Evolutionary conservation across 306 rosid species (phyloP).

Genomic region (Luffa acutangula): DNA sequence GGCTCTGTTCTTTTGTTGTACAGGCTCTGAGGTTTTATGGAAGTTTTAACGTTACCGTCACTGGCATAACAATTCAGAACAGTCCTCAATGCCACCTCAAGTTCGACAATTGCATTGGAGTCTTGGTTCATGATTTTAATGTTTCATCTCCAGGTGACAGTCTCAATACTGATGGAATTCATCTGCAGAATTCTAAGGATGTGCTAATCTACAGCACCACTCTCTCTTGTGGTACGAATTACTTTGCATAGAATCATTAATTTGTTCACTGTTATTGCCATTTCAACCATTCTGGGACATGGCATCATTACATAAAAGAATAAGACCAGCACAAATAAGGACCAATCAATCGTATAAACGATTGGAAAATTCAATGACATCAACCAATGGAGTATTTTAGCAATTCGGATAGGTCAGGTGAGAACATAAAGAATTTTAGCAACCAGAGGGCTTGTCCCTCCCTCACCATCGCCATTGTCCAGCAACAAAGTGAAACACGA

Average conservation of each 20-base stretch:
- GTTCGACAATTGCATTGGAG: slow-evolving; percentile 84
- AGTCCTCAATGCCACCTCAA: slow-evolving; percentile 96
- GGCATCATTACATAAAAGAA: not conserved
- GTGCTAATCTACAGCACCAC: slow-evolving; percentile 57
- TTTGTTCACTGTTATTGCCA: not conserved
- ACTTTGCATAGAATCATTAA: not conserved
- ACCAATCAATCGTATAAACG: not conserved
- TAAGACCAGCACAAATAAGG: not conserved
- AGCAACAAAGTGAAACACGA: not conserved
- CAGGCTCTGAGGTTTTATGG: slow-evolving; percentile 94
- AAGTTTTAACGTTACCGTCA: slow-evolving; percentile 67
- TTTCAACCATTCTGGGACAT: not conserved
- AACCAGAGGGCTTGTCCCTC: not conserved
- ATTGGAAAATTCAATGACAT: not conserved
- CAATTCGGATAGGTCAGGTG: not conserved
- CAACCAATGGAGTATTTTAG: not conserved
- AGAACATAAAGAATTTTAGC: not conserved
- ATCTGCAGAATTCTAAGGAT: slow-evolving; percentile 79
- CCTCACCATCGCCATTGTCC: not conserved
- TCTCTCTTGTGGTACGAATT: slow-evolving; percentile 71
- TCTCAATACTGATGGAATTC: slow-evolving; percentile 94
- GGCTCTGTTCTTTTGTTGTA: slow-evolving; percentile 16
- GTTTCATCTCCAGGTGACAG: slow-evolving; percentile 83
- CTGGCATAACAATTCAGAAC: slow-evolving; percentile 79
- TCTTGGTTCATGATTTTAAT: slow-evolving; percentile 57